Conservation (phyloP, 139 green algal genomes). For the Tetradesmus lagerheimii region DNA sequence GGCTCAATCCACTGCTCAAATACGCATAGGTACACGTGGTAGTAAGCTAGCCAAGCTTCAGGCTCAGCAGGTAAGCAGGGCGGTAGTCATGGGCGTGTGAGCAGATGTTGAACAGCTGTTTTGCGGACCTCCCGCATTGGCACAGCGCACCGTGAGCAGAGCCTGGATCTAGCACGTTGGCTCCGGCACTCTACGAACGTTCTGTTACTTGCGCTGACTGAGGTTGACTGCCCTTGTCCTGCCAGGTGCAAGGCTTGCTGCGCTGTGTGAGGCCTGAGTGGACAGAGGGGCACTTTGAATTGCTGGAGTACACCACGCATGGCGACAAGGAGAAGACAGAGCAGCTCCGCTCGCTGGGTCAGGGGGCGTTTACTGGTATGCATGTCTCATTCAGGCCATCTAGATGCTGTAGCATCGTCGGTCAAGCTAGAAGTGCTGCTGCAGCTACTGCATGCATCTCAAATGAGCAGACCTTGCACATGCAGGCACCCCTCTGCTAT, state of each 20-base stretch:
- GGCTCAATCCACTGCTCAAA: neutral
- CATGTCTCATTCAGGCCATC: neutral
- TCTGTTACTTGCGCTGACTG: neutral
- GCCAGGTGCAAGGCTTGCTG: constrained; percentile 15
- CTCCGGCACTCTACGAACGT: no score
- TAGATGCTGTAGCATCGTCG: neutral
- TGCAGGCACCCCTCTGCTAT: no score
- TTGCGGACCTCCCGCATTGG: neutral
- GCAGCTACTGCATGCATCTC: neutral
- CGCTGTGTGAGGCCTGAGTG: constrained; percentile 22
- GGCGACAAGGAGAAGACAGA: constrained; percentile 8
- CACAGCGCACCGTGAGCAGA: neutral
- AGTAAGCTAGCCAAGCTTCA: constrained; percentile 26
- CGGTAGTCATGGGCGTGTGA: neutral
- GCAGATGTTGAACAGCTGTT: neutral
- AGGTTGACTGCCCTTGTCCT: neutral
- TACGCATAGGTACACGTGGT: constrained; percentile 29
- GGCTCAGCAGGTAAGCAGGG: constrained; percentile 15
- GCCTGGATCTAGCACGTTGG: no score
- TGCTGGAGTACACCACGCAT: constrained; percentile 13
- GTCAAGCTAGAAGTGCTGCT: no score
- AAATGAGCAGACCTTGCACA: neutral
- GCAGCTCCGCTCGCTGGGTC: constrained; percentile 27
- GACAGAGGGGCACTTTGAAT: neutral
- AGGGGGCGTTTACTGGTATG: constrained; percentile 41